Percentiles rank a stretch among this genome's conserved stretches.
These are phyloP conservation scores for Beta lomatogona DNA, from an alignment of 179 eudicot species.

Conservation along the genomic window DNA sequence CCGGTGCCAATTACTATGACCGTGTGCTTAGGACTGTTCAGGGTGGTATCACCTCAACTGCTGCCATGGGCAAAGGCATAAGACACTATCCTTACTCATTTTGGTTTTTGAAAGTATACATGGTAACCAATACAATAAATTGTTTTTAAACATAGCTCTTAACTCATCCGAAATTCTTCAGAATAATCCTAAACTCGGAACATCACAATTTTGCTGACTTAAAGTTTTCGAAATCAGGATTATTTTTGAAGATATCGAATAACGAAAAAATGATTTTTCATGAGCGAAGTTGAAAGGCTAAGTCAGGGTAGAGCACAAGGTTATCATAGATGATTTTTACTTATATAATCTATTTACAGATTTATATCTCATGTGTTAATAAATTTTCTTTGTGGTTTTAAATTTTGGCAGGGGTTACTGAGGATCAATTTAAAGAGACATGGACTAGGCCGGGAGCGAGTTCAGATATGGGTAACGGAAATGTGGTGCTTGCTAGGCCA, in stretches of 20 bases:
- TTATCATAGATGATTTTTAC: too few species aligned
- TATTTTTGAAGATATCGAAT: neutral
- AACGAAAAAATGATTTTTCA: too few species aligned
- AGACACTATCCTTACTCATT: neutral
- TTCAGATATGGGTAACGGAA: constrained; percentile 11
- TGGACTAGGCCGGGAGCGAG: constrained; percentile 32
- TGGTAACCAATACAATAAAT: neutral
- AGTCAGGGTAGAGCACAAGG: too few species aligned
- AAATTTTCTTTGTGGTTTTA: neutral
- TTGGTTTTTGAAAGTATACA: neutral
- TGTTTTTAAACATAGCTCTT: neutral
- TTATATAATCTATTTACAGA: too few species aligned
- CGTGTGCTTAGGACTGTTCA: constrained; percentile 84
- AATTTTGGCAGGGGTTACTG: constrained; percentile 22
- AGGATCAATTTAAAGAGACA: constrained; percentile 30
- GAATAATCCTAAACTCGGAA: too few species aligned
- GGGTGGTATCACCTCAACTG: constrained; percentile 94
- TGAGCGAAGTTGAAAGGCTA: too few species aligned
- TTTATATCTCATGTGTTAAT: too few species aligned
- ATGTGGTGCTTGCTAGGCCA: constrained; percentile 26
- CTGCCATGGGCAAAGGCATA: constrained; percentile 91
- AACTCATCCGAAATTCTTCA: neutral
- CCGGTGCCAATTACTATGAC: constrained; percentile 94
- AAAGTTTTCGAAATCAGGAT: neutral
- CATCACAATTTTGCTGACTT: neutral